Base-by-base conservation (phyloP, 257 asterid species). In the Solanum dulcamara region DNA sequence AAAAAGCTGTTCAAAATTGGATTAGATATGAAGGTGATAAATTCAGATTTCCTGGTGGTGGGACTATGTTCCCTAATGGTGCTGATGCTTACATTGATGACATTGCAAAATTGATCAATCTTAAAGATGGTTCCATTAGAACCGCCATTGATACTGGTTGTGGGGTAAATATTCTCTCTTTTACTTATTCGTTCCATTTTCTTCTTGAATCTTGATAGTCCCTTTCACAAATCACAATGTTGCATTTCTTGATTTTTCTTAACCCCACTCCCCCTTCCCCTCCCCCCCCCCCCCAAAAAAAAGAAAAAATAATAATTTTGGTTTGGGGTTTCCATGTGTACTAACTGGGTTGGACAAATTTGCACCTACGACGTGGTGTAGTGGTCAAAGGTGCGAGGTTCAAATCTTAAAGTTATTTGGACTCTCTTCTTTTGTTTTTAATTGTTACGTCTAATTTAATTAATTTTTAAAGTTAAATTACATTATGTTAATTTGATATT, bases 101-200 rank as follows among this genome's bases (percentile, higher is more conserved):
- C 48, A 87, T 87, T 40, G 85, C 50, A 2, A 68, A 79, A 28
- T 62, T 87, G 74, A 87, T 87, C 38, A 80, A 84, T 80, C 85
- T 87, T 46, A 66, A 84, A 48, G 85, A 80, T 84, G 89, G 89
- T 1, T 86, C 88, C n/a, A 86, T 86, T 81, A 51, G 89, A 66
- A 87, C 89, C 9, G 86, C 89, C 53, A 70, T 87, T 84, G 89
- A 87, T 51, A 87, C 89, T 70, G 89, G 89, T 55, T 87, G 89
- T 77, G 87, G 89, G 81, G 89, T 87, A 87, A 57, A n/a, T 57
- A n/a, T 10, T 57, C 66, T 57, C 30, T n/a, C 22, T 5, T 72
- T 72, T n/a, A 7, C 24, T 11, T 10, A 38, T 20, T 37, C 0
- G 1, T 12, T 38, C 10, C 55, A 11, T 72, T 72, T 40, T 38